A percentile compares a stretch with the other conserved stretches of the same genome.
phyloP scores from a whole-genome alignment of 129 eudicot genomes.

The Mikania micrantha region DNA sequence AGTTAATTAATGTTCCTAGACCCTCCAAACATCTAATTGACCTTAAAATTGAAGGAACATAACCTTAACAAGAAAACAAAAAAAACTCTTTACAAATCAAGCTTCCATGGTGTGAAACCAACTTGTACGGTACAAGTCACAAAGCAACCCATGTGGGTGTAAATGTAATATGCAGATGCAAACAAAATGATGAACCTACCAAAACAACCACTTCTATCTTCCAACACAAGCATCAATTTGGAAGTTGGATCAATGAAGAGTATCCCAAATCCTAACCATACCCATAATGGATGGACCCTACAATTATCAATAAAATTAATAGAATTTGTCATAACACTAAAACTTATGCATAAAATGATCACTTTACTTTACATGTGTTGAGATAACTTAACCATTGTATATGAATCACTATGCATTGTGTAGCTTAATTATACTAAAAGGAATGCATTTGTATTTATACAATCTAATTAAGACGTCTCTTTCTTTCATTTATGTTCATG shows the following conservation, averaged over 20 bases:
- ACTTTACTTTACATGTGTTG: constrained; percentile 18
- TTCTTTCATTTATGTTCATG: constrained; percentile 23
- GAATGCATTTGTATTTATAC: constrained; percentile 20
- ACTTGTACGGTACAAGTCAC: constrained; percentile 10
- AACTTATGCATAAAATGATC: constrained; percentile 7
- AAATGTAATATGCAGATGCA: constrained; percentile 26
- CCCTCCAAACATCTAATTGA: too few species aligned
- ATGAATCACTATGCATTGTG: constrained; percentile 21
- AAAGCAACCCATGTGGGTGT: constrained; percentile 32
- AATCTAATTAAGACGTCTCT: constrained; percentile 26
- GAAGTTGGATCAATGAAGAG: constrained; percentile 13
- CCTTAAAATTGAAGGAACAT: too few species aligned
- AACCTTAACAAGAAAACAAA: not conserved
- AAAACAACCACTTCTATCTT: constrained; percentile 26
- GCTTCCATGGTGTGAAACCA: constrained; percentile 3
- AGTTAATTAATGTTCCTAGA: too few species aligned
- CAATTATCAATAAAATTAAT: constrained; percentile 2
- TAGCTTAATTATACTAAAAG: constrained; percentile 10
- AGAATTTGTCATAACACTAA: constrained; percentile 7
- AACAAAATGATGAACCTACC: constrained; percentile 20
- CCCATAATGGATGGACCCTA: constrained; percentile 18
- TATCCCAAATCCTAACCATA: constrained; percentile 16
- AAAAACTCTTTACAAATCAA: constrained; percentile 10
- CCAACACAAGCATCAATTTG: constrained; percentile 26
- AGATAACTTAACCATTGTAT: constrained; percentile 18